Evolutionary conservation across 805 yeast genomes (phyloP).

Genomic region (Maudiozyma serrabonitensis): DNA sequence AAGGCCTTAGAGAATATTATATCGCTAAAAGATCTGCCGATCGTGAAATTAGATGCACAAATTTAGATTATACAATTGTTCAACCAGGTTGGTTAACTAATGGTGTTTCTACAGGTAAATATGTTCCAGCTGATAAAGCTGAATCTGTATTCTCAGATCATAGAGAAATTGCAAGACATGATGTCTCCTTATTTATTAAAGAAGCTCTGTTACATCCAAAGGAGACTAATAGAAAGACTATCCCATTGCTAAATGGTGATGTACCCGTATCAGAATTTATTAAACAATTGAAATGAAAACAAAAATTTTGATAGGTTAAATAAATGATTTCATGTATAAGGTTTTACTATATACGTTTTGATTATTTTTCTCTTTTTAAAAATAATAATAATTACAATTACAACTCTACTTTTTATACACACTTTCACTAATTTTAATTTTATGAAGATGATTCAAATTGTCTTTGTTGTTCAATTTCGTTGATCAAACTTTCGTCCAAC

Average conservation of each 20-base stretch:
- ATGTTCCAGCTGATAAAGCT: constrained; percentile 15
- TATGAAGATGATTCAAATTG: constrained; percentile 33
- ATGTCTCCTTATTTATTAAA: constrained; percentile 43
- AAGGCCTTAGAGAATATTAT: constrained; percentile 39
- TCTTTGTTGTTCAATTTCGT: constrained; percentile 57
- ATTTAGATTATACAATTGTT: constrained; percentile 45
- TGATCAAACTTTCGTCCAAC: constrained; percentile 45
- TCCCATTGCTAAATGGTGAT: constrained; percentile 38
- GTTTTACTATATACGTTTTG: too few relatives aligned
- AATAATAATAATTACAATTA: neutral
- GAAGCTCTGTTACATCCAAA: constrained; percentile 30
- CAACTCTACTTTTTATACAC: neutral
- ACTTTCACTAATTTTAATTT: neutral
- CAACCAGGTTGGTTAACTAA: constrained; percentile 37
- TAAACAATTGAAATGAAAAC: neutral
- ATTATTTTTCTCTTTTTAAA: neutral
- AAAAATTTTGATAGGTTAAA: too few relatives aligned
- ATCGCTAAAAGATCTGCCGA: constrained; percentile 59
- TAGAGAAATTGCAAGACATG: constrained; percentile 32
- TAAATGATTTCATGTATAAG: too few relatives aligned
- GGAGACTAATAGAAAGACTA: constrained; percentile 34
- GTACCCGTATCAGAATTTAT: constrained; percentile 18
- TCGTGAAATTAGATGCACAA: constrained; percentile 31
- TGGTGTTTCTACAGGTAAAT: constrained; percentile 34
- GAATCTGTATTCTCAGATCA: constrained; percentile 8